Percentiles rank a stretch among this genome's conserved stretches.
phyloP scores from a whole-genome alignment of 1,284 basidiomycete genomes.

The Taiwanofungus camphoratus region DNA sequence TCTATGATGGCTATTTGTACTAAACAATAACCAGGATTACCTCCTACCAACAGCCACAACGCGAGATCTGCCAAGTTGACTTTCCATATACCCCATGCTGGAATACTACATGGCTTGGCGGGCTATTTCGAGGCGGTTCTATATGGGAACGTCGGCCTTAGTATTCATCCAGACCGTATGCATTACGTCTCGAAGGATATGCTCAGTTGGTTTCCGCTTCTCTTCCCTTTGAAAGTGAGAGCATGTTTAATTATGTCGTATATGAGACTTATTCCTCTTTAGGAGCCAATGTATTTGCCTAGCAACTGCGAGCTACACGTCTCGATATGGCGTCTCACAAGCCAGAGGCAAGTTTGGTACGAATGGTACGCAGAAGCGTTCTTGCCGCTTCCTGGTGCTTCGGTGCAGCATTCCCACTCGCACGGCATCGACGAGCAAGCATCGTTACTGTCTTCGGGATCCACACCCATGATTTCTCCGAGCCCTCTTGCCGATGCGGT shows the following conservation, averaged over 20 bases:
- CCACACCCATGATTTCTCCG: conserved; percentile 43
- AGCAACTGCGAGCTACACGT: conserved; percentile 90
- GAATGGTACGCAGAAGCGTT: conserved; percentile 97
- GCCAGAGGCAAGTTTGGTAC: conserved; percentile 91
- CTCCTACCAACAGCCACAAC: conserved; percentile 87
- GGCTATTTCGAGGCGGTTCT: conserved; percentile 97
- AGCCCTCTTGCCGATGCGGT: conserved; percentile 62
- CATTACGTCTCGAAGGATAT: conserved; percentile 86
- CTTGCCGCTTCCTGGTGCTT: conserved; percentile 48
- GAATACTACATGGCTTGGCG: conserved; percentile 93
- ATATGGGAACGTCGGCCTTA: conserved; percentile 85
- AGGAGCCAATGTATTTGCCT: conserved; percentile 93
- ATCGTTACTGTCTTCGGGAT: conserved; percentile 13
- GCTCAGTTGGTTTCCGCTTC: conserved; percentile 99
- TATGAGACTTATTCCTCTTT: conserved; percentile 1
- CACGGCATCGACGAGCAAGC: background rate
- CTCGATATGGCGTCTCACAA: conserved; percentile 91
- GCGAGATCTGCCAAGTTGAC: conserved; percentile 73
- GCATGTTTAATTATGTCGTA: background rate
- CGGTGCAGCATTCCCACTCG: conserved; percentile 15
- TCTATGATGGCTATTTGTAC: conserved; percentile 3
- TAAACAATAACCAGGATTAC: conserved; percentile 52
- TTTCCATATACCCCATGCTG: conserved; percentile 93
- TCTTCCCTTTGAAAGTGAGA: conserved; percentile 83
- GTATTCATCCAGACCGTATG: conserved; percentile 89